Evolutionary conservation across 108 stramenopile genomes (phyloP), one percentile per base, ranked within the genome.

Genomic region (Skeletonema costatum): DNA sequence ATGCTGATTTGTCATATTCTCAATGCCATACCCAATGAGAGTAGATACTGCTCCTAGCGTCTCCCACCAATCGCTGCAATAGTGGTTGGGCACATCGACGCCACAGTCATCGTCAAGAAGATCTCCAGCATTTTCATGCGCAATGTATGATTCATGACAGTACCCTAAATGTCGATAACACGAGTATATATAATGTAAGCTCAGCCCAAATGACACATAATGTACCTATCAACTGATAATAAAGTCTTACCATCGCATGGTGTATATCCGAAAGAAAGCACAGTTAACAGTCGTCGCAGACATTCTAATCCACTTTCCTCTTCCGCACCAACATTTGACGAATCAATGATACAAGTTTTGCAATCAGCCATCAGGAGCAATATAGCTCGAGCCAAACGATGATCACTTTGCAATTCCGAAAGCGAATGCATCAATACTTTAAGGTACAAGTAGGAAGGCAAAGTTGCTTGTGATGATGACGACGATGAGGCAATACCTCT

Each of bases 361-460:
- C 70, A 73, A 39, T 80, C 71, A 16, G 71, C 64, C 19, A 85
- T 51, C 5, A 74, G 68, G 14, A 73, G 60, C 31, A 88, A 32
- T 4, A 86, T 39, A 31, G 68, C 76, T 16, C 65, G 60, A 10
- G 85, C 83, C 60, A 88, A 75, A 35, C 59, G 46, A 64, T 84
- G 72, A 50, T 88, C 87, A 38, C 76, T 68, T 62, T 88, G 87
- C 25, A 84, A 63, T 46, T 88, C 87, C 5, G 83, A 75, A 68
- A 88, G 39, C 33, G 85, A 46, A 71, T 88, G 87, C 60, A 77
- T 77, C 17, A 88, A 51, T n/a, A 88, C 70, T 41, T 58, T 83
- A 62, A 31, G 84, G 64, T 33, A 77, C 56, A 39, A 44, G 42
- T 6, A 75, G 41, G 58, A 63, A 67, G 29, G 67, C 58, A n/a